Percentiles rank a stretch among this genome's conserved stretches.
Conservation (phyloP, 108 stramenopile genomes). For the Stephanodiscus triporus region DNA sequence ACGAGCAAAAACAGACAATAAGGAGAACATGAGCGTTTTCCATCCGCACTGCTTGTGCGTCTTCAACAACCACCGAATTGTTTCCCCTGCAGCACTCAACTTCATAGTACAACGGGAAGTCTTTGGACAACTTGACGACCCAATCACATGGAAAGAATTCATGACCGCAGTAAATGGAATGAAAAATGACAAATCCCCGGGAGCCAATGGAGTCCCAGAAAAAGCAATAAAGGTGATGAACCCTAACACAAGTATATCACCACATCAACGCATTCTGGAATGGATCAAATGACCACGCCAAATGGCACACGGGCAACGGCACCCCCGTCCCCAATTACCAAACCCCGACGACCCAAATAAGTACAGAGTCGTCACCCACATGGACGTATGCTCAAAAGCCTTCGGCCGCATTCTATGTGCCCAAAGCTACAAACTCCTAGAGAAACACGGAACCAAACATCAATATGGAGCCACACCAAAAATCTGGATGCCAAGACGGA, state of each 20-base stretch:
- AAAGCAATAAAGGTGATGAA: too few relatives aligned
- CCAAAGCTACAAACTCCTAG: slow-evolving; percentile 8
- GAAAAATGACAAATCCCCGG: slow-evolving; percentile 22
- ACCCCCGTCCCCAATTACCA: slow-evolving; percentile 12
- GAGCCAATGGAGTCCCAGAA: too few relatives aligned
- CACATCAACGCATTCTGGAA: too few relatives aligned
- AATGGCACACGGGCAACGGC: slow-evolving; percentile 19
- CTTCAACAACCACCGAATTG: too few relatives aligned
- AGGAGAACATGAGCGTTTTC: too few relatives aligned
- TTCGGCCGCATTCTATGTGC: slow-evolving; percentile 8
- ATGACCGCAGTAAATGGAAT: slow-evolving; percentile 16
- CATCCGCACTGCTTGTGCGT: too few relatives aligned
- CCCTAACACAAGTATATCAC: slow-evolving; percentile 7
- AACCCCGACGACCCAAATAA: slow-evolving; percentile 14
- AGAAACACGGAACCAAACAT: too few relatives aligned
- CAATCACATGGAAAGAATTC: too few relatives aligned
- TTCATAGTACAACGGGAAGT: slow-evolving; percentile 1
- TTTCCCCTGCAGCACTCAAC: neutral
- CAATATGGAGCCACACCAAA: too few relatives aligned
- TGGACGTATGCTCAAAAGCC: slow-evolving; percentile 24
- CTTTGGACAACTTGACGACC: too few relatives aligned
- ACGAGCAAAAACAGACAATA: neutral
- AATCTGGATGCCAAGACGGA: slow-evolving; percentile 25
- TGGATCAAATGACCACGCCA: too few relatives aligned
- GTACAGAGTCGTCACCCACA: slow-evolving; percentile 17